Evolutionary conservation across 2,329 filamentous ascomycete species (phyloP).

Genomic region (Celoporthe dispersa): DNA sequence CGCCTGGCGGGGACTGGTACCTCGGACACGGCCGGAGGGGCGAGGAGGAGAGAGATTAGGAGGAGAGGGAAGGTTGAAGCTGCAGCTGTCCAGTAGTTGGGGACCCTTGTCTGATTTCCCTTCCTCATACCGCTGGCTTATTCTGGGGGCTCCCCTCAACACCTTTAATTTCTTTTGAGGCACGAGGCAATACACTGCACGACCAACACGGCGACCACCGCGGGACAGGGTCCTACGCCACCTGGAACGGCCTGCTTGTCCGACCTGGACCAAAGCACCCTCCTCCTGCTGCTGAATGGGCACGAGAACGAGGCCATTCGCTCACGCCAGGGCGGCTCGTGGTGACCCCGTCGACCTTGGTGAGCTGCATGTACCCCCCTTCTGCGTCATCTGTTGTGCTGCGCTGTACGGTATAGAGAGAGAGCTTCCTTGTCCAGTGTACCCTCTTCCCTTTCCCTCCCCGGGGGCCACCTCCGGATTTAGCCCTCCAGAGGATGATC

Average conservation of each 20-base stretch:
- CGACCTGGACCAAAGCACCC: background rate
- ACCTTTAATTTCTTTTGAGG: slow-evolving; percentile 29
- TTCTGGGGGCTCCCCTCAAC: slow-evolving; percentile 16
- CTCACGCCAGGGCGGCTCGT: background rate
- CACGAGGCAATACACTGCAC: slow-evolving; percentile 27
- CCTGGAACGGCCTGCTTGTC: background rate
- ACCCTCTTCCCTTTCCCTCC: background rate
- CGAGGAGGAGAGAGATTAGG: background rate
- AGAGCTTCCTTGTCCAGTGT: background rate
- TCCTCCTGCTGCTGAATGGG: background rate
- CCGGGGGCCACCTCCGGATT: background rate
- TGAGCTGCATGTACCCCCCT: slow-evolving; percentile 4
- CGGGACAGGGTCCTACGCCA: slow-evolving; percentile 6
- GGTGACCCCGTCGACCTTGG: background rate
- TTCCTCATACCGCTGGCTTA: slow-evolving; percentile 16
- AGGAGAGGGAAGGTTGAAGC: background rate
- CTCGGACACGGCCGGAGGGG: background rate
- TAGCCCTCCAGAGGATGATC: background rate
- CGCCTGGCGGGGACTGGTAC: background rate
- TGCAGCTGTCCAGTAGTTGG: background rate
- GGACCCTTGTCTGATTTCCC: slow-evolving; percentile 7
- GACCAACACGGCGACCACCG: slow-evolving; percentile 8
- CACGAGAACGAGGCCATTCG: background rate
- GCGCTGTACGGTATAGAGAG: background rate
- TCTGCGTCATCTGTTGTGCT: slow-evolving; percentile 1